Evolutionary conservation across 2,329 filamentous ascomycete species (phyloP), one percentile per base, ranked within the genome.

Genomic region (Xylariaceae sp.): DNA sequence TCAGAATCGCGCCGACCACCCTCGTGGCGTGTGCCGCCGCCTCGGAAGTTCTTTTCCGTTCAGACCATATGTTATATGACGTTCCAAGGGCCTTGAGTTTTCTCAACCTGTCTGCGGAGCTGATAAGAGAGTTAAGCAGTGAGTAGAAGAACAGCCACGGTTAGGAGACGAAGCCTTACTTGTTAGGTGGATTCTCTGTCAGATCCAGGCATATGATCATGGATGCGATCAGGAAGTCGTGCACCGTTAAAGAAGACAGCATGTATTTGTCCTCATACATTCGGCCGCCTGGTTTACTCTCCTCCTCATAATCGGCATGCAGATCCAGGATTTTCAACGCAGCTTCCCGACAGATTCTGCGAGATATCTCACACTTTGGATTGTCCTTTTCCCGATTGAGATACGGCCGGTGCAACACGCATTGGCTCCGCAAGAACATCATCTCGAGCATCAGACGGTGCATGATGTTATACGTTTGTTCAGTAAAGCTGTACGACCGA

Each of bases 151-250:
- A 7, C 4, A 7, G 8, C 13, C 22, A 36, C 15, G 6, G 7
- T 34, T 7, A n/a, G 2, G 22, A 19, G 8, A 47, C 39, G 15
- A 21, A 22, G n/a, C 41, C 67, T 59, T 66, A 74, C 74, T 63
- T 70, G 56, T 67, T 70, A 18, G 71, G 66, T 26, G 61, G 58
- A 16, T 70, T 71, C 56, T 76, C 74, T 21, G 68, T 70, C 12
- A 78, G 65, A 56, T 79, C 76, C 2, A 84, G 65, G 53, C 79
- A 84, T 5, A 84, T 61, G 39, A 84, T 76, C 78, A 83, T 84
- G 12, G 79, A 76, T 0, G 81, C 81, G 16, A 84, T 73, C 22
- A 84, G 67, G 55, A 82, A 84, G 58, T 84, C 79, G 32, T 82
- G 78, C 19, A 78, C 68, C 5, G 76, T 77, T 42, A 84, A 63